Evolutionary conservation across 2,329 filamentous ascomycete species (phyloP).

Genomic region (Botrytis galanthina): DNA sequence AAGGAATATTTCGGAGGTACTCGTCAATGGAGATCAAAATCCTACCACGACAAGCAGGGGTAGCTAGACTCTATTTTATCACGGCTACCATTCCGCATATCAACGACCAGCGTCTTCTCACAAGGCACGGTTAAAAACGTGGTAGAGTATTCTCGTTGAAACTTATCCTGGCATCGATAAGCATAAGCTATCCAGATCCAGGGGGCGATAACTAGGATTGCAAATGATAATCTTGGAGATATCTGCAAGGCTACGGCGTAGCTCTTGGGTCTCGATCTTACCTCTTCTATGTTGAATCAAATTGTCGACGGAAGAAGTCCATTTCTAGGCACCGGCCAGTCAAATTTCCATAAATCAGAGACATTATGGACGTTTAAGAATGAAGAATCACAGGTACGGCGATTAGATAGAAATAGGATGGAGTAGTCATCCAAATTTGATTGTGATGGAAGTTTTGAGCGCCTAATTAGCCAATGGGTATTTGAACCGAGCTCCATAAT

Average conservation of each 20-base stretch:
- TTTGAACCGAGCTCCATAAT: background rate
- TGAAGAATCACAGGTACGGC: background rate
- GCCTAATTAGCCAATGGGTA: background rate
- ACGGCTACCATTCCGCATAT: background rate
- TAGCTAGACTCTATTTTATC: background rate
- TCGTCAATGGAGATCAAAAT: background rate
- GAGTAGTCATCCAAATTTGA: background rate
- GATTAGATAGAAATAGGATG: background rate
- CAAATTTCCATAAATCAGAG: background rate
- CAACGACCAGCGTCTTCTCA: background rate
- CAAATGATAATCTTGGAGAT: conserved; percentile 5
- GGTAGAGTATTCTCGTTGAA: background rate
- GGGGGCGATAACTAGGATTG: conserved; percentile 2
- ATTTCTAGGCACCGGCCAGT: background rate
- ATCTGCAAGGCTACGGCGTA: conserved; percentile 3
- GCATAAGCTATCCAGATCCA: background rate
- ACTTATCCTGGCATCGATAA: background rate
- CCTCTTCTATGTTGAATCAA: background rate
- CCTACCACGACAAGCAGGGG: background rate
- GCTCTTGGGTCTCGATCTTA: background rate
- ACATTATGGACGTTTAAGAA: background rate
- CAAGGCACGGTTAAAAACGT: background rate
- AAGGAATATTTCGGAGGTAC: background rate
- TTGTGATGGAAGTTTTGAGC: background rate
- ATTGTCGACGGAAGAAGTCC: background rate